Conservation (phyloP, 2,329 filamentous ascomycete genomes). For the Xylariaceae sp. region DNA sequence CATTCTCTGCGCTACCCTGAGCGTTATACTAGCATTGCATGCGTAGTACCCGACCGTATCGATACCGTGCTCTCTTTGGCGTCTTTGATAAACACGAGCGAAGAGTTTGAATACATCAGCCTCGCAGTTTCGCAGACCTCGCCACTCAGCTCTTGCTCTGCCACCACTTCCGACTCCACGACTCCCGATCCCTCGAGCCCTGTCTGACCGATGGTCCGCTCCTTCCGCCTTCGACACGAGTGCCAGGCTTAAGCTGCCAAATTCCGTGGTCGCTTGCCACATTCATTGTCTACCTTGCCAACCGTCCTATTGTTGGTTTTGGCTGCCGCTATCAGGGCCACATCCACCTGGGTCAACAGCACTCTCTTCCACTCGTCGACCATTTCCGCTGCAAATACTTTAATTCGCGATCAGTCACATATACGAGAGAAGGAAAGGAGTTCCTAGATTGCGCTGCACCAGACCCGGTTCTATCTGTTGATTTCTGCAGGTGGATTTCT, state of each 20-base stretch:
- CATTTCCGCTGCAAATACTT: too few species aligned
- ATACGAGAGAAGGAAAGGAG: conserved; percentile 18
- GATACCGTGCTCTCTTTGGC: conserved; percentile 13
- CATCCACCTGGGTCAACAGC: too few species aligned
- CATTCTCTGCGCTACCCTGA: conserved; percentile 10
- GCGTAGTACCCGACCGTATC: conserved; percentile 17
- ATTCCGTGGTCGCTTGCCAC: too few species aligned
- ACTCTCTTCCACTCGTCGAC: too few species aligned
- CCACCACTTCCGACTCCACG: conserved; percentile 5
- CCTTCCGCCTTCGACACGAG: conserved; percentile 1
- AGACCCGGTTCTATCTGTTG: conserved; percentile 13
- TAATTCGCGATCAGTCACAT: too few species aligned
- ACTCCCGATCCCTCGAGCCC: conserved; percentile 13
- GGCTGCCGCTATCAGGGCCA: too few species aligned
- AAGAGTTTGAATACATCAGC: conserved; percentile 3
- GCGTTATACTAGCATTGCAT: conserved; percentile 21
- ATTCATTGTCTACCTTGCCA: too few species aligned
- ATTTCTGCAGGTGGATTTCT: conserved; percentile 31
- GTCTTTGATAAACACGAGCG: not conserved
- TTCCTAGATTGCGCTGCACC: conserved; percentile 18
- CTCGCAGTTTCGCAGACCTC: conserved; percentile 5
- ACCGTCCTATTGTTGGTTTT: too few species aligned
- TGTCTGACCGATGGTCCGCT: conserved; percentile 6
- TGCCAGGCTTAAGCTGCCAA: not conserved
- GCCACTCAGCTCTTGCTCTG: conserved; percentile 12